Conservation (phyloP, 2,329 filamentous ascomycete species). For the Diaporthe batatas region DNA sequence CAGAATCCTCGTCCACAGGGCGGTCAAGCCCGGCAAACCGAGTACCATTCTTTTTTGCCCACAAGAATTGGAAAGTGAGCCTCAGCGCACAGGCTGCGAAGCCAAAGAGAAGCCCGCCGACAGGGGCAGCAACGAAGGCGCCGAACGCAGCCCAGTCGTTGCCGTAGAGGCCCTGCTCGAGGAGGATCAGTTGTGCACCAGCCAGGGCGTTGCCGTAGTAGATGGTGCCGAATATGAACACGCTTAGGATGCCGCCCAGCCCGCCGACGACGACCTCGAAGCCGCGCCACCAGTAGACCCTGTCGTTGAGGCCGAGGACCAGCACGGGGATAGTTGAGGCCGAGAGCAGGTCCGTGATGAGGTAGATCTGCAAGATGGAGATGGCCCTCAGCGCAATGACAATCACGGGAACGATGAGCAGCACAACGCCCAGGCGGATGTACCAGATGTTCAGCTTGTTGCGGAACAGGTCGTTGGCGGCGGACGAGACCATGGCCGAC, state of each 20-base stretch:
- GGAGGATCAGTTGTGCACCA: slow-evolving; percentile 77
- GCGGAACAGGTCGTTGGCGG: slow-evolving; percentile 86
- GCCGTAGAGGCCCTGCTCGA: slow-evolving; percentile 80
- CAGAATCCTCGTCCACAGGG: slow-evolving; percentile 50
- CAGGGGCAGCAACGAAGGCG: slow-evolving; percentile 83
- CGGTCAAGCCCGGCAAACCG: slow-evolving; percentile 78
- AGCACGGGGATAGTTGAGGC: slow-evolving; percentile 82
- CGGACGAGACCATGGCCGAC: slow-evolving; percentile 86
- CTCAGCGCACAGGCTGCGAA: slow-evolving; percentile 72
- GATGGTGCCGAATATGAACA: slow-evolving; percentile 84
- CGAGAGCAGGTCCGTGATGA: slow-evolving; percentile 85
- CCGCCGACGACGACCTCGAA: slow-evolving; percentile 85
- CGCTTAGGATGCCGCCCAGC: slow-evolving; percentile 80
- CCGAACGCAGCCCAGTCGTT: slow-evolving; percentile 87
- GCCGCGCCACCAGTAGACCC: slow-evolving; percentile 80
- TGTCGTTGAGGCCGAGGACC: slow-evolving; percentile 77
- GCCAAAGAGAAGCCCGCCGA: slow-evolving; percentile 81
- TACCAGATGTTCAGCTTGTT: slow-evolving; percentile 83
- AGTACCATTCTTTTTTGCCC: slow-evolving; percentile 69
- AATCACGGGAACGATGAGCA: slow-evolving; percentile 80
- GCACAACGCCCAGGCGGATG: slow-evolving; percentile 77
- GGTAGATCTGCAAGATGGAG: slow-evolving; percentile 83
- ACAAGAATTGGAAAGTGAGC: slow-evolving; percentile 68
- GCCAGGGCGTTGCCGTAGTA: slow-evolving; percentile 78
- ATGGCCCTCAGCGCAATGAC: slow-evolving; percentile 81